A percentile compares a stretch with the other conserved stretches of the same genome.
Conservation (phyloP, 768 basidiomycete species). For the Cyclocybe aegerita region DNA sequence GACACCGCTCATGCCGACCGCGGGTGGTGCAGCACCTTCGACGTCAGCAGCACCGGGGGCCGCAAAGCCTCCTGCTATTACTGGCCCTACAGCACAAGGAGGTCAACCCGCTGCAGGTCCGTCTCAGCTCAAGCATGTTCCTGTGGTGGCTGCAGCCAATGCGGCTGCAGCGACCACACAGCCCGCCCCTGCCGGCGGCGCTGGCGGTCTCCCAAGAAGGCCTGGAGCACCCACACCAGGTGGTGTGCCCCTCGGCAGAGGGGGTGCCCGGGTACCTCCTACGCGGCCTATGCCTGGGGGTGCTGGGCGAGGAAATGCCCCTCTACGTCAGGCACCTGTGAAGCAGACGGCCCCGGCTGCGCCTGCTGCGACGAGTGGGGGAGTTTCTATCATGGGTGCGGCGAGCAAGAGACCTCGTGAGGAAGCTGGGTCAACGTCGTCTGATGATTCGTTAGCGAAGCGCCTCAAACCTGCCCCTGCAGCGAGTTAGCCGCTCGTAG, state of each 20-base stretch:
- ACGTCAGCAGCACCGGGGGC: conserved; percentile 20
- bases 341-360: conserved; percentile 22
- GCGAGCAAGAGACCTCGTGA: conserved; percentile 66
- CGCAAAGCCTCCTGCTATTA: conserved; percentile 9
- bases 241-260: conserved; percentile 18
- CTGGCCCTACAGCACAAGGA: conserved; percentile 2
- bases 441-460: conserved; percentile 64
- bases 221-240: conserved; percentile 19
- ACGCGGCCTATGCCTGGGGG: conserved; percentile 9
- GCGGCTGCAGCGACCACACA: conserved; percentile 9
- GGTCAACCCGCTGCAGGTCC: conserved; percentile 10
- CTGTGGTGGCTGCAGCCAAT: conserved; percentile 10
- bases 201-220: conserved; percentile 26
- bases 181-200: neutral
- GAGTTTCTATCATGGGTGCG: conserved; percentile 63
- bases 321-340: conserved; percentile 27
- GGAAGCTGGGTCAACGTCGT: conserved; percentile 34
- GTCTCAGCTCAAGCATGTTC: conserved; percentile 13
- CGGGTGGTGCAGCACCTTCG: conserved; percentile 20
- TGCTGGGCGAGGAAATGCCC: conserved; percentile 33
- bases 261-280: conserved; percentile 26
- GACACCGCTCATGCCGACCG: conserved; percentile 22
- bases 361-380: conserved; percentile 32
- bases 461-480: conserved; percentile 58
- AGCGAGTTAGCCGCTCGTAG: conserved; percentile 16